Evolutionary conservation across 441 rosid genomes (phyloP).

Genomic region (Gossypium gossypioides): DNA sequence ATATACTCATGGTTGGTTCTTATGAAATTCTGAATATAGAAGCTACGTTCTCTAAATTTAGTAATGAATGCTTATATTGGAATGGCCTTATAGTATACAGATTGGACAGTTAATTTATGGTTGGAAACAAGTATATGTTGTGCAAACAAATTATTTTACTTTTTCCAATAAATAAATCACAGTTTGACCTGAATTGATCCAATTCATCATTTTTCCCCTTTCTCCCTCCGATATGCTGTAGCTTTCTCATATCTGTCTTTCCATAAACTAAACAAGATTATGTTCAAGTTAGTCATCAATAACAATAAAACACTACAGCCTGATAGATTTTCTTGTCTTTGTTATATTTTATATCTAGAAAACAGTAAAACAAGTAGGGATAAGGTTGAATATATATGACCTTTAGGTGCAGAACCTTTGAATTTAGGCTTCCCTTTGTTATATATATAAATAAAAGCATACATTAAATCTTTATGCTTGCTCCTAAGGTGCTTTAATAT

Average conservation of each 20-base stretch:
- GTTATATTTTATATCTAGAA: too few species aligned
- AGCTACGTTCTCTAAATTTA: background rate
- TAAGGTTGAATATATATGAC: background rate
- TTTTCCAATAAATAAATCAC: too few species aligned
- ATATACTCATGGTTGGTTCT: background rate
- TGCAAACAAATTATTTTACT: too few species aligned
- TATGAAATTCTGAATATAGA: background rate
- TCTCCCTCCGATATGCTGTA: background rate
- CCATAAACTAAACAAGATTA: background rate
- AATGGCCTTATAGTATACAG: background rate
- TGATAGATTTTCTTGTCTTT: background rate
- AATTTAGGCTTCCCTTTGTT: background rate
- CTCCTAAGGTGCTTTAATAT: background rate
- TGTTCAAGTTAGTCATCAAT: background rate
- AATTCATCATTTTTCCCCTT: too few species aligned
- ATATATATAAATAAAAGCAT: background rate
- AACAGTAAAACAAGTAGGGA: background rate
- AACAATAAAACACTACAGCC: background rate
- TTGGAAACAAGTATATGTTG: too few species aligned
- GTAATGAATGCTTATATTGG: background rate
- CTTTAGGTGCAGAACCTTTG: background rate
- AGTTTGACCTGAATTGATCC: too few species aligned
- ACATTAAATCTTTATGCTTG: background rate
- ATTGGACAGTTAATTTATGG: too few species aligned
- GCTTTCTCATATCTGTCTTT: background rate